Conservation (phyloP, 352 stramenopile species). For the Lagenidium giganteum region DNA sequence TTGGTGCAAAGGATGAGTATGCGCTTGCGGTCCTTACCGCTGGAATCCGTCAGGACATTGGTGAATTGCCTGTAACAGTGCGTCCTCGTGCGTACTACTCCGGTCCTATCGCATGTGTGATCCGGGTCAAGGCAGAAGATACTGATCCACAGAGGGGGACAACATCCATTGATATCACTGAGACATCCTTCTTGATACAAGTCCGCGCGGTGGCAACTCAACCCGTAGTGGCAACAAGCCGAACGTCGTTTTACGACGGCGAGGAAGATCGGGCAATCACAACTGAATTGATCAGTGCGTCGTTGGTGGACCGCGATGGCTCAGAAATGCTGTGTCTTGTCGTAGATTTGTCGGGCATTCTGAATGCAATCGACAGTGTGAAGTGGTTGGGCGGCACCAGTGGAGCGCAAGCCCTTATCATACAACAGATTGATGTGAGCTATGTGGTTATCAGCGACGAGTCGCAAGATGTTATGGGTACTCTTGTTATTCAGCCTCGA, state of each 20-base stretch:
- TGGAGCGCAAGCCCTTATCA: too few species aligned
- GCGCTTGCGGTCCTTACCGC: not conserved
- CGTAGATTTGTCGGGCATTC: too few species aligned
- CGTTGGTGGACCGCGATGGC: constrained; percentile 12
- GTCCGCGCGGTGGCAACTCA: not conserved
- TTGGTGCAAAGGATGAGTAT: not conserved
- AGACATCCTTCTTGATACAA: not conserved
- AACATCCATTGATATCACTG: not conserved
- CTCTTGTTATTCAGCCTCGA: constrained; percentile 2
- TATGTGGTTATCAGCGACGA: not conserved
- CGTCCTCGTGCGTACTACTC: not conserved
- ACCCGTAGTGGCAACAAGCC: not conserved
- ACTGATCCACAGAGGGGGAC: too few species aligned
- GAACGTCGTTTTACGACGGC: not conserved
- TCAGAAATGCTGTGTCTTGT: constrained; percentile 13
- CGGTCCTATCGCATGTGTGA: not conserved
- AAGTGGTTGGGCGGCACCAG: too few species aligned
- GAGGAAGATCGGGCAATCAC: not conserved
- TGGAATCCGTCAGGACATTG: not conserved
- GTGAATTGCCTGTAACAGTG: not conserved
- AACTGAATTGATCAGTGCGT: constrained; percentile 1
- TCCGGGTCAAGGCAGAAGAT: too few species aligned
- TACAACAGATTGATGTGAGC: too few species aligned
- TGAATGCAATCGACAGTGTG: not conserved
- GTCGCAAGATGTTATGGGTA: constrained; percentile 3